A percentile compares a stretch with the other conserved stretches of the same genome.
Evolutionary conservation across 2,329 filamentous ascomycete species (phyloP).

Genomic region (Pseudogymnoascus sp.): DNA sequence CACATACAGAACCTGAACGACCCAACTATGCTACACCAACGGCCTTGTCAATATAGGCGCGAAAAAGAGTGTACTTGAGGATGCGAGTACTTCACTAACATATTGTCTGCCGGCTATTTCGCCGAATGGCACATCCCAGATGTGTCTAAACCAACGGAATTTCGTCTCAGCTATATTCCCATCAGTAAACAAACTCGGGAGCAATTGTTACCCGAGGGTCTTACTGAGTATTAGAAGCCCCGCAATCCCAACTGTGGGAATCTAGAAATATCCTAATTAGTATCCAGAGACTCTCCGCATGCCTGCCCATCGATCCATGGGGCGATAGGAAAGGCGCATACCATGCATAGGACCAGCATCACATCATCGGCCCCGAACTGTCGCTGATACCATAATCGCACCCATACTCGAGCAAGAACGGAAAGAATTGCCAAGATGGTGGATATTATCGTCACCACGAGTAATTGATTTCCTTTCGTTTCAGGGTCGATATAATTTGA

Average conservation of each 20-base stretch:
- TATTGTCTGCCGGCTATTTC: background rate
- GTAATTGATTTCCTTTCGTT: background rate
- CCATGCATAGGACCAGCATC: slow-evolving; percentile 2
- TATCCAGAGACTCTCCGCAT: too few relatives aligned
- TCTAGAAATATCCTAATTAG: background rate
- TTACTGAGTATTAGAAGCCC: background rate
- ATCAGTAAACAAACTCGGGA: background rate
- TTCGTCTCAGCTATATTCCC: background rate
- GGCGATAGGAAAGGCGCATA: background rate
- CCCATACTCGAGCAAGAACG: slow-evolving; percentile 1
- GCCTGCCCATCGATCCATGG: background rate
- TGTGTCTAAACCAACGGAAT: slow-evolving; percentile 4
- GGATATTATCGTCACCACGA: background rate
- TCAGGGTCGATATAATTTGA: background rate
- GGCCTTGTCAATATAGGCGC: background rate
- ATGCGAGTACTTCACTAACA: background rate
- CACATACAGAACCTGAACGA: background rate
- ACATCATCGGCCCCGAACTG: background rate
- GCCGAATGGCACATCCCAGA: background rate
- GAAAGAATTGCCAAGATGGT: background rate
- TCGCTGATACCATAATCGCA: background rate
- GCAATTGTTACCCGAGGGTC: background rate
- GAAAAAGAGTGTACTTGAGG: background rate
- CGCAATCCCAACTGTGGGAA: background rate
- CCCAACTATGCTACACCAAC: background rate